phyloP scores from a whole-genome alignment of 2,329 filamentous ascomycete genomes.

The Aspergillus sp. region DNA sequence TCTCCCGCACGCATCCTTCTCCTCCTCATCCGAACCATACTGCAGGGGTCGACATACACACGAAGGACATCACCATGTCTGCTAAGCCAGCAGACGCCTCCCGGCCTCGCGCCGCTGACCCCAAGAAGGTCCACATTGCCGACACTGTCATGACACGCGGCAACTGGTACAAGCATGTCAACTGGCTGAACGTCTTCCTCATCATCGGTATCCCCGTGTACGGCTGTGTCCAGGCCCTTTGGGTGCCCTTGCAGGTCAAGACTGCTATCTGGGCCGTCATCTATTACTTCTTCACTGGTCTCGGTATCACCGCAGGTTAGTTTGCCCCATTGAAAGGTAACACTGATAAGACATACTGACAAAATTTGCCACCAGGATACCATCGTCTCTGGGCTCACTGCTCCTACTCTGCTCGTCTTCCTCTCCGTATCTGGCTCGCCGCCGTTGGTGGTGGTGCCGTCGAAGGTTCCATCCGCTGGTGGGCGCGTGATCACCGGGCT shows the following conservation, averaged over 20 bases:
- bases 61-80: constrained; percentile 33
- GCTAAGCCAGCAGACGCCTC: constrained; percentile 35
- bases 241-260: constrained; percentile 71
- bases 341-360: constrained; percentile 5
- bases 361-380: constrained; percentile 55
- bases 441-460: constrained; percentile 80
- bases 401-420: constrained; percentile 74
- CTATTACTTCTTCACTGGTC: constrained; percentile 82
- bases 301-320: constrained; percentile 76
- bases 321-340: constrained; percentile 5
- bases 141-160: constrained; percentile 75
- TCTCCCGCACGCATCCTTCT: constrained; percentile 1
- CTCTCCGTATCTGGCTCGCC: constrained; percentile 79
- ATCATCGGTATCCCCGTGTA: constrained; percentile 75
- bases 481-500: constrained; percentile 81
- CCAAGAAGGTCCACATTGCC: constrained; percentile 81
- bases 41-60: background rate
- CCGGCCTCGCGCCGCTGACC: constrained; percentile 37
- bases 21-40: background rate
- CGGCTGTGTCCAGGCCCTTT: constrained; percentile 73
- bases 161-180: constrained; percentile 91
- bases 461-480: constrained; percentile 85
- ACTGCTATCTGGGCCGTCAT: constrained; percentile 71
- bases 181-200: constrained; percentile 86
- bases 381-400: constrained; percentile 85